Evolutionary conservation across 768 basidiomycete species (phyloP).

Genomic region (Suillus sp.): DNA sequence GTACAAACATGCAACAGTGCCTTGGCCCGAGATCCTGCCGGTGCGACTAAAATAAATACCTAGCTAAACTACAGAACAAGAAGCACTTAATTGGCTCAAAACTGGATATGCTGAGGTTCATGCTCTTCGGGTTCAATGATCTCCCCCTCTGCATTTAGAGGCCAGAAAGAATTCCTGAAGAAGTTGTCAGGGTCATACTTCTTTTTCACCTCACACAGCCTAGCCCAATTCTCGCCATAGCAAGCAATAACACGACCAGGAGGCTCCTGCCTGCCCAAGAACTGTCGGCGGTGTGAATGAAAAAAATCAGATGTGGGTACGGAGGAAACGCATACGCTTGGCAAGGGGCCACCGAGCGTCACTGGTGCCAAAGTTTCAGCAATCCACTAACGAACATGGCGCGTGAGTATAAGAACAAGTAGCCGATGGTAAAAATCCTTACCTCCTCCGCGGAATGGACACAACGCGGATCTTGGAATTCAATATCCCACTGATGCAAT

Average conservation of each 20-base stretch:
- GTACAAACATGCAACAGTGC: not conserved
- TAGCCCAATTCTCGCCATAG: slow-evolving; percentile 75
- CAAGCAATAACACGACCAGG: slow-evolving; percentile 62
- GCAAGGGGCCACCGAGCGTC: slow-evolving; percentile 78
- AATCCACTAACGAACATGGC: slow-evolving; percentile 64
- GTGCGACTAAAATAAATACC: not conserved
- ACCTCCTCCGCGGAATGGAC: slow-evolving; percentile 82
- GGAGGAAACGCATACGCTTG: slow-evolving; percentile 62
- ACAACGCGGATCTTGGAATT: slow-evolving; percentile 78
- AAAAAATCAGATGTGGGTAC: slow-evolving; percentile 1
- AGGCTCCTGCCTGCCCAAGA: slow-evolving; percentile 72
- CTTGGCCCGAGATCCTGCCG: not conserved
- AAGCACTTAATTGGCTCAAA: slow-evolving; percentile 16
- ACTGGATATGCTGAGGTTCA: slow-evolving; percentile 49
- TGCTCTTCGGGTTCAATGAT: slow-evolving; percentile 58
- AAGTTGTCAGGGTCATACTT: slow-evolving; percentile 76
- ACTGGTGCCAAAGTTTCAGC: slow-evolving; percentile 68
- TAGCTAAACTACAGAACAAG: not conserved
- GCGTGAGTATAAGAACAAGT: slow-evolving; percentile 14
- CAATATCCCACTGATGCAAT: slow-evolving; percentile 91
- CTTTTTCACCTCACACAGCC: slow-evolving; percentile 70
- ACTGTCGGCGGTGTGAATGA: slow-evolving; percentile 43
- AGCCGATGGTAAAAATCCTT: slow-evolving; percentile 21
- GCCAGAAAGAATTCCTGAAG: slow-evolving; percentile 83
- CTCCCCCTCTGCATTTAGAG: slow-evolving; percentile 58